Percentiles rank a stretch among this genome's conserved stretches.
Conservation (phyloP, 108 stramenopile genomes). For the Cyclostephanos tholiformis region DNA sequence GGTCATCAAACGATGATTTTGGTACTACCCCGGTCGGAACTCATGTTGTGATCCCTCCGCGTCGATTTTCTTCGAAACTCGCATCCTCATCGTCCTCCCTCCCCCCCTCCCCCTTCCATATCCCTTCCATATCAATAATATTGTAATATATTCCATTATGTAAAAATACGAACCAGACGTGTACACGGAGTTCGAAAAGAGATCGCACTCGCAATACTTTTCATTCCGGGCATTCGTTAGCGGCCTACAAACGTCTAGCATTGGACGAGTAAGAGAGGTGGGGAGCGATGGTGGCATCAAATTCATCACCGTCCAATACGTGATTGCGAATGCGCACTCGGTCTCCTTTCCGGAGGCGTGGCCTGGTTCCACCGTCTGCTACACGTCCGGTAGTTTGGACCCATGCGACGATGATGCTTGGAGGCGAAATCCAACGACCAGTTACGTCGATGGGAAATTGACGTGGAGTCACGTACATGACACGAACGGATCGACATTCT, state of each 20-base stretch:
- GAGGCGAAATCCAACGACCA: constrained; percentile 60
- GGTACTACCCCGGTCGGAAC: no score
- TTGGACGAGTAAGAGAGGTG: no score
- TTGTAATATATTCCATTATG: no score
- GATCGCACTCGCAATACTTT: constrained; percentile 76
- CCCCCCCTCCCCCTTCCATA: not conserved
- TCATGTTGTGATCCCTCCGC: no score
- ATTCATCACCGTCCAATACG: constrained; percentile 55
- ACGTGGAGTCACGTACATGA: constrained; percentile 64
- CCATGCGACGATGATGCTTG: constrained; percentile 61
- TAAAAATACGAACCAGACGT: constrained; percentile 53
- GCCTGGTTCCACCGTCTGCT: constrained; percentile 72
- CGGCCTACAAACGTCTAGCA: constrained; percentile 36
- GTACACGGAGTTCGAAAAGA: constrained; percentile 72
- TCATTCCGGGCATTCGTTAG: constrained; percentile 57
- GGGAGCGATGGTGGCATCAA: constrained; percentile 23
- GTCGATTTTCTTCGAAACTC: no score
- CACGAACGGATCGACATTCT: constrained; percentile 59
- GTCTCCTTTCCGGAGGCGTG: constrained; percentile 71
- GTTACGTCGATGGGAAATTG: constrained; percentile 65
- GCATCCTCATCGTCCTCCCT: not conserved
- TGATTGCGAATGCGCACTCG: constrained; percentile 69
- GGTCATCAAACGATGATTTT: no score
- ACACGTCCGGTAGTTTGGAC: constrained; percentile 40
- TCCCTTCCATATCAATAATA: no score